Percentiles rank a stretch among this genome's conserved stretches.
Evolutionary conservation across 176 grass and related monocot genomes (phyloP).

Genomic region (Chrysopogon serrulatus): DNA sequence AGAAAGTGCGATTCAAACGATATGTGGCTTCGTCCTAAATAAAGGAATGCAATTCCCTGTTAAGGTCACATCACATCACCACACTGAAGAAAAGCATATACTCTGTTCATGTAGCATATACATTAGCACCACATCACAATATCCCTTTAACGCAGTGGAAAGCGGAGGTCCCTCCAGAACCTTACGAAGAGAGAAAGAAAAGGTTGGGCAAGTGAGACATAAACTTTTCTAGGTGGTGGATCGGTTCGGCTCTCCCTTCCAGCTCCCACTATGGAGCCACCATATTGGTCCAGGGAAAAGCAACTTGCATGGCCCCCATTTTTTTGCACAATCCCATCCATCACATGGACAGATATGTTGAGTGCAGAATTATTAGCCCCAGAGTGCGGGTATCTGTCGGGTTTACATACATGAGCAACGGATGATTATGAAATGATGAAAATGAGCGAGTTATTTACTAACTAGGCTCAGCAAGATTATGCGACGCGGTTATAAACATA

Average conservation of each 20-base stretch:
- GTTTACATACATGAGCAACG: not conserved
- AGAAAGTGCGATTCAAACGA: not conserved
- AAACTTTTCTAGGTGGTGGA: slow-evolving; percentile 26
- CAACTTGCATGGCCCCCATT: not conserved
- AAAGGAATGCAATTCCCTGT: slow-evolving; percentile 25
- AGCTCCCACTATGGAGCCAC: slow-evolving; percentile 23
- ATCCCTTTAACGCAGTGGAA: slow-evolving; percentile 13
- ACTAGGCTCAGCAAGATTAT: not conserved
- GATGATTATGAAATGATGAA: not conserved
- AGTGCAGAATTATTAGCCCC: not conserved
- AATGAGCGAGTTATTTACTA: not conserved
- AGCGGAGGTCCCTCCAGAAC: not conserved
- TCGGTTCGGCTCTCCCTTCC: not conserved
- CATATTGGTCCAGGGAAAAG: slow-evolving; percentile 21
- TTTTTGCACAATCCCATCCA: not conserved
- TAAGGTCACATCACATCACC: slow-evolving; percentile 6
- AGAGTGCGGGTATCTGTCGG: not conserved
- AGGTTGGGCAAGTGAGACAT: slow-evolving; percentile 23
- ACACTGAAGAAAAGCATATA: slow-evolving; percentile 5
- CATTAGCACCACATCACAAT: slow-evolving; percentile 6
- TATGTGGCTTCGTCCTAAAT: not conserved
- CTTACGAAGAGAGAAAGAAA: not conserved
- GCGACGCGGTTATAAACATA: too few species aligned
- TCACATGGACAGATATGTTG: not conserved
- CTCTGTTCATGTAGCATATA: slow-evolving; percentile 20